Evolutionary conservation across 495 filamentous ascomycete genomes (phyloP).

Genomic region (Hyaloscypha variabilis): DNA sequence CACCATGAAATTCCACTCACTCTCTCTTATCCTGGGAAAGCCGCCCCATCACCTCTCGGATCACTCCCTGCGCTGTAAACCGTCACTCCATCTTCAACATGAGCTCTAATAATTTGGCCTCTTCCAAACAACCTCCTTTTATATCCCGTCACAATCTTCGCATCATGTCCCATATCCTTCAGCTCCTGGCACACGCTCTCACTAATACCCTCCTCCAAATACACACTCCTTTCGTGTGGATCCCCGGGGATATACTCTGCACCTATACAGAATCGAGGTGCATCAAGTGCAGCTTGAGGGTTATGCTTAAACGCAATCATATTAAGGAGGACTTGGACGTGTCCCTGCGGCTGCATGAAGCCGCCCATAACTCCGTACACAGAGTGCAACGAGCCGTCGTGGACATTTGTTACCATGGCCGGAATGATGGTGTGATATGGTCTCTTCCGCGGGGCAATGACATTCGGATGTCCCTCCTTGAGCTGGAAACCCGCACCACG

Average conservation of each 20-base stretch:
- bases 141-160: conserved; percentile 69
- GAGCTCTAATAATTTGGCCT: conserved; percentile 82
- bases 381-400: conserved; percentile 71
- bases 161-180: conserved; percentile 69
- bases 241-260: conserved; percentile 61
- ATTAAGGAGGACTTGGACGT: conserved; percentile 92
- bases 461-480: conserved; percentile 70
- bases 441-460: conserved; percentile 76
- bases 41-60: conserved; percentile 83
- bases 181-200: conserved; percentile 68
- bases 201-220: conserved; percentile 83
- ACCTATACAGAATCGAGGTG: conserved; percentile 84
- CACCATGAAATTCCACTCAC: neutral
- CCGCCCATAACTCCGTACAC: conserved; percentile 98
- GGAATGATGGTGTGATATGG: conserved; percentile 99
- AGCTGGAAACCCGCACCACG: conserved; percentile 86
- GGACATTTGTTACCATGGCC: conserved; percentile 77
- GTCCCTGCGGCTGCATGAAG: conserved; percentile 98
- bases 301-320: conserved; percentile 83
- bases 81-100: conserved; percentile 66
- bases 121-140: conserved; percentile 78
- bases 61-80: conserved; percentile 90
- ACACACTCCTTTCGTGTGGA: conserved; percentile 59
- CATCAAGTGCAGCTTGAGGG: conserved; percentile 88
- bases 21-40: conserved; percentile 57